phyloP scores from a whole-genome alignment of 805 yeast species.

The Lachancea lanzarotensis region DNA sequence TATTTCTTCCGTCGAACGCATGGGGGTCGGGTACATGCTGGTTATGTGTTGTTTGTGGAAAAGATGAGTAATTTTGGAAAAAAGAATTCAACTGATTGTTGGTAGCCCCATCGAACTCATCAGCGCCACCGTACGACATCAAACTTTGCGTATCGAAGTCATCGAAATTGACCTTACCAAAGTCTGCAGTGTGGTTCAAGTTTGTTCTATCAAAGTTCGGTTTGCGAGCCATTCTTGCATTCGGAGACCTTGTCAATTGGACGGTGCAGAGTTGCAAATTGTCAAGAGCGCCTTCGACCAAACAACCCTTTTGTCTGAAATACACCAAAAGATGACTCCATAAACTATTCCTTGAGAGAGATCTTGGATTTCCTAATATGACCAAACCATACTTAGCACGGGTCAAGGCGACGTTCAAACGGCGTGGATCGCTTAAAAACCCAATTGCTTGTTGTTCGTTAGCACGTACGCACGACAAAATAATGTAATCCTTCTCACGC shows the following conservation, averaged over 20 bases:
- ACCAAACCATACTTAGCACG: constrained; percentile 80
- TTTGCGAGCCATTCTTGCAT: background rate
- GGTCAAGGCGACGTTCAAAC: constrained; percentile 84
- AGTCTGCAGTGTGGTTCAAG: constrained; percentile 18
- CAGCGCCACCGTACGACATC: constrained; percentile 28
- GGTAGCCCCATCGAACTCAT: constrained; percentile 11
- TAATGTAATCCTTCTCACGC: constrained; percentile 91
- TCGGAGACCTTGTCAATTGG: constrained; percentile 37
- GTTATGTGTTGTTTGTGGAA: background rate
- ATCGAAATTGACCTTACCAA: constrained; percentile 12
- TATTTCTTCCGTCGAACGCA: constrained; percentile 10
- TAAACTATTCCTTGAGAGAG: constrained; percentile 59
- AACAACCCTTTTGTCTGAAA: constrained; percentile 75
- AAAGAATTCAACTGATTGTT: constrained; percentile 16
- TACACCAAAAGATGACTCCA: constrained; percentile 78
- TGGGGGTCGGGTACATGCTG: constrained; percentile 4
- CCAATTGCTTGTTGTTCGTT: constrained; percentile 72
- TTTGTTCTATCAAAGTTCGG: constrained; percentile 10
- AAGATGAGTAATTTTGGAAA: background rate
- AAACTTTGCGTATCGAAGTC: constrained; percentile 32
- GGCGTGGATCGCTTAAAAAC: constrained; percentile 75
- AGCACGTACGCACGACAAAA: constrained; percentile 92
- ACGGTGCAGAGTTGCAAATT: constrained; percentile 68
- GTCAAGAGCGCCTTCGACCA: constrained; percentile 85
- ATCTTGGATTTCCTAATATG: constrained; percentile 77